Conservation (phyloP, 768 basidiomycete genomes). For the Goffeauzyma gilvescens region DNA sequence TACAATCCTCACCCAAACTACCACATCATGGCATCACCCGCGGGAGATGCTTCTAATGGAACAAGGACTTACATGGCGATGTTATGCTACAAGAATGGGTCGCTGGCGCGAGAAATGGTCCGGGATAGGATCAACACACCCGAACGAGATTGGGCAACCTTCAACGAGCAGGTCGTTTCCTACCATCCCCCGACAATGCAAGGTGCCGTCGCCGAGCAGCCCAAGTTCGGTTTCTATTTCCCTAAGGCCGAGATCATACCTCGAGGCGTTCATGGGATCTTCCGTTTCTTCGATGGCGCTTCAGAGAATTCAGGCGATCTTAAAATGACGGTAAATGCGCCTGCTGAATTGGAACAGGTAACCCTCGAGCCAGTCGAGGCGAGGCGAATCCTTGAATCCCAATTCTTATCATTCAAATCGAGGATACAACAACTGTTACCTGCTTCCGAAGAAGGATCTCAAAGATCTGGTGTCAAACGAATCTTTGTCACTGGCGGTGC, state of each 20-base stretch:
- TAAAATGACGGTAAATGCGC: too few species aligned
- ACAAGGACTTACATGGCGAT: conserved; percentile 49
- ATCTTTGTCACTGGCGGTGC: conserved; percentile 65
- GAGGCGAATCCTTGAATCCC: conserved; percentile 63
- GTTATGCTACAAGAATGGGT: conserved; percentile 36
- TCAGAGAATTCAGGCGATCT: too few species aligned
- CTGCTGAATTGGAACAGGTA: too few species aligned
- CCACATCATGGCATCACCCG: conserved; percentile 36
- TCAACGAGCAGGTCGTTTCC: conserved; percentile 46
- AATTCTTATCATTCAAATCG: conserved; percentile 60
- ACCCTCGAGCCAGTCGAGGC: conserved; percentile 48
- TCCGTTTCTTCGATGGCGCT: conserved; percentile 27
- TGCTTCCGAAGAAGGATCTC: background rate
- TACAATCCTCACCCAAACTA: conserved; percentile 33
- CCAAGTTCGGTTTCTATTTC: conserved; percentile 52
- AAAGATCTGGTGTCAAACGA: conserved; percentile 27
- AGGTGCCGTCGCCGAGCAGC: conserved; percentile 9
- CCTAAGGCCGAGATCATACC: conserved; percentile 76
- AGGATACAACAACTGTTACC: conserved; percentile 43
- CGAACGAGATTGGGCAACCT: conserved; percentile 46
- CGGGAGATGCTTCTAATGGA: conserved; percentile 29
- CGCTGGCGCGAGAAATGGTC: conserved; percentile 58
- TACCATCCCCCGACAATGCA: conserved; percentile 31
- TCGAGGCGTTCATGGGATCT: conserved; percentile 51
- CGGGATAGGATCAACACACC: conserved; percentile 41